These are phyloP conservation scores for Mytilinidion resinicola DNA, from an alignment of 495 filamentous ascomycete species.

Conservation along the genomic window DNA sequence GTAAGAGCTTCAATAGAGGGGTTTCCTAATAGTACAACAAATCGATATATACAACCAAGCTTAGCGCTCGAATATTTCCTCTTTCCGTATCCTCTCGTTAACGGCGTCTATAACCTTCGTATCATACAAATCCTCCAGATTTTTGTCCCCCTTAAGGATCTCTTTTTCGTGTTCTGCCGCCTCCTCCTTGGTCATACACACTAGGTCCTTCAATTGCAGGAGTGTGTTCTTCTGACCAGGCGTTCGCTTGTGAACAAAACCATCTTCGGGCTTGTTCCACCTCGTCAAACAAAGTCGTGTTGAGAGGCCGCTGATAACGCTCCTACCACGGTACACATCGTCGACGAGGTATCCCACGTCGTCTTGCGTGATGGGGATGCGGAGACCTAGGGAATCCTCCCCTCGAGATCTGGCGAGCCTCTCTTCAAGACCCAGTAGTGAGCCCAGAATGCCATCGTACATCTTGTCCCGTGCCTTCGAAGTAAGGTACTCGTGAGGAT, in stretches of 20 bases:
- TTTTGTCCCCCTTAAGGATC: conserved; percentile 64
- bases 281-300: conserved; percentile 69
- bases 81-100: conserved; percentile 55
- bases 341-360: conserved; percentile 85
- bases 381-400: conserved; percentile 61
- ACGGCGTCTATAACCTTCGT: conserved; percentile 56
- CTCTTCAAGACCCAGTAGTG: conserved; percentile 70
- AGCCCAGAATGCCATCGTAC: conserved; percentile 72
- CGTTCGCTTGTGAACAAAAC: conserved; percentile 40
- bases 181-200: conserved; percentile 96
- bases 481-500: conserved; percentile 75
- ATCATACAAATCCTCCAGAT: conserved; percentile 66
- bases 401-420: conserved; percentile 54
- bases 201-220: conserved; percentile 63
- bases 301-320: conserved; percentile 70
- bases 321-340: conserved; percentile 80
- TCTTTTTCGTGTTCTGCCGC: conserved; percentile 71
- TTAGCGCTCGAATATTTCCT: conserved; percentile 35
- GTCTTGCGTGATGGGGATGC: conserved; percentile 65
- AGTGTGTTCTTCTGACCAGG: conserved; percentile 63
- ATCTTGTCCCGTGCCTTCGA: conserved; percentile 83
- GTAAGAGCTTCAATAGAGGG: no score
- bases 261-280: conserved; percentile 57
- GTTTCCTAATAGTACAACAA: no score
- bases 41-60: no score